Conservation (phyloP, 169 alveolate species). For the Plasmodium inui region DNA sequence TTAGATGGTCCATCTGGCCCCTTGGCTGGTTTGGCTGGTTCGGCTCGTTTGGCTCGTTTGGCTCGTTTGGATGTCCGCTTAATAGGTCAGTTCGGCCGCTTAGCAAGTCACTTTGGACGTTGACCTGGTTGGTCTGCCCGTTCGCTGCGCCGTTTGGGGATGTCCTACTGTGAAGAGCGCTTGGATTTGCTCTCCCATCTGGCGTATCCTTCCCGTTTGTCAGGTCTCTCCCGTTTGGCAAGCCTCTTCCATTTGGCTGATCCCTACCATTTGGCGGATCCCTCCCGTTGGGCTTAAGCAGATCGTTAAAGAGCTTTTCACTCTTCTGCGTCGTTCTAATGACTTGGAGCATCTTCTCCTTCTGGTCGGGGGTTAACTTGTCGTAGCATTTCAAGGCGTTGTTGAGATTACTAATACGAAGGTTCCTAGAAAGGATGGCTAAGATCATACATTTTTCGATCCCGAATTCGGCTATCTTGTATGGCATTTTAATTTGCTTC, state of each 20-base stretch:
- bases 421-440: slow-evolving; percentile 65
- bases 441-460: slow-evolving; percentile 71
- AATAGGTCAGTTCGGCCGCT: not conserved
- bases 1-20: not conserved
- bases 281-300: not conserved
- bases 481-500: slow-evolving; percentile 71
- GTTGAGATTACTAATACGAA: slow-evolving; percentile 33
- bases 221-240: not conserved
- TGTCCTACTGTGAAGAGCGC: not conserved
- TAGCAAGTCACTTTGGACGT: not conserved
- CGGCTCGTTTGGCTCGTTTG: not conserved
- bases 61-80: not conserved
- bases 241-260: not conserved
- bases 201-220: not conserved
- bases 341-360: slow-evolving; percentile 53
- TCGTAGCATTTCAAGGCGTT: slow-evolving; percentile 43
- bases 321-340: slow-evolving; percentile 62
- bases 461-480: slow-evolving; percentile 70
- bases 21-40: not conserved
- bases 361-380: slow-evolving; percentile 30
- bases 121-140: not conserved
- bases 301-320: slow-evolving; percentile 61
- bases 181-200: not conserved
- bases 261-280: slow-evolving; percentile 28
- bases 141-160: not conserved